Conservation (phyloP, 1,284 basidiomycete genomes). For the Naganishia sp. region DNA sequence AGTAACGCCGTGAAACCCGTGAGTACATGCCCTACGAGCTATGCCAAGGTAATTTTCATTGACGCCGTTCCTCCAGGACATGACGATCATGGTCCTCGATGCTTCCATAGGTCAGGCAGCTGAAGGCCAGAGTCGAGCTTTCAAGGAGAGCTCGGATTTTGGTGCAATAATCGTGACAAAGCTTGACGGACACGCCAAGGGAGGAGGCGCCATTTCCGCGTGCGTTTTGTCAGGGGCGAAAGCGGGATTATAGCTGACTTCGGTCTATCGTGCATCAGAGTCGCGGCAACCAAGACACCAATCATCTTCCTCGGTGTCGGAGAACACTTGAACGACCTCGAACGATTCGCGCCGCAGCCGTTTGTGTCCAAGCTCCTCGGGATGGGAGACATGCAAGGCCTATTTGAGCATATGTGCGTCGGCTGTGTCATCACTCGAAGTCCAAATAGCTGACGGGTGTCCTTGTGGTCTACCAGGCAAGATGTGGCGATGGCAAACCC, state of each 20-base stretch:
- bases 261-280: conserved; percentile 58
- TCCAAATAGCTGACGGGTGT: background rate
- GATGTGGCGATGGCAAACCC: conserved; percentile 89
- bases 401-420: conserved; percentile 89
- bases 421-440: background rate
- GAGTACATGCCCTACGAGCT: conserved; percentile 18
- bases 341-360: conserved; percentile 91
- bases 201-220: conserved; percentile 99
- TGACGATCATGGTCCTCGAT: conserved; percentile 86
- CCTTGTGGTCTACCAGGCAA: conserved; percentile 56
- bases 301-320: conserved; percentile 99
- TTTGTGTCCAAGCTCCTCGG: conserved; percentile 97
- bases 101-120: conserved; percentile 88
- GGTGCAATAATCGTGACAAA: conserved; percentile 99
- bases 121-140: conserved; percentile 91
- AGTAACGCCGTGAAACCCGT: conserved; percentile 83
- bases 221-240: conserved; percentile 56
- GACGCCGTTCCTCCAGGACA: conserved; percentile 57
- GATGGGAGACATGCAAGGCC: conserved; percentile 91
- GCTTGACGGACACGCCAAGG: conserved; percentile 99
- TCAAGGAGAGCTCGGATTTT: conserved; percentile 97
- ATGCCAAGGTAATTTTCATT: background rate
- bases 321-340: conserved; percentile 93
- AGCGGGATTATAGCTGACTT: conserved; percentile 5
- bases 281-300: conserved; percentile 96